phyloP scores from a whole-genome alignment of 2,329 filamentous ascomycete genomes.

The Aspergillus nomiae region DNA sequence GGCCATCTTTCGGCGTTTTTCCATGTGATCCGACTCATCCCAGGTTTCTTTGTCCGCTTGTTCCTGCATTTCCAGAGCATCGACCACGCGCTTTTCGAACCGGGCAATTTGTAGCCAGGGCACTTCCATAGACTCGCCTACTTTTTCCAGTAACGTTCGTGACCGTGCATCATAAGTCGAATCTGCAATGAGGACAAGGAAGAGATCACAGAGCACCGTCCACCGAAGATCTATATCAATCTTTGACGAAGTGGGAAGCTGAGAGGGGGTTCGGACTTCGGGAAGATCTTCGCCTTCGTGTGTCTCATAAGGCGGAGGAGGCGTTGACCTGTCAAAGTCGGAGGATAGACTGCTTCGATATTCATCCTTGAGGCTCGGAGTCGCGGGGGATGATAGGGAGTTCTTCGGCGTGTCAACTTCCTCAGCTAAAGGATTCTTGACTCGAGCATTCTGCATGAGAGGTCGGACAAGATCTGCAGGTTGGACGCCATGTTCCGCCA shows the following conservation, averaged over 20 bases:
- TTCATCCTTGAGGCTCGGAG: conserved; percentile 26
- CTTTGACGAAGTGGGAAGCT: conserved; percentile 77
- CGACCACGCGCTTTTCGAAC: conserved; percentile 95
- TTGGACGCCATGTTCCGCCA: conserved; percentile 87
- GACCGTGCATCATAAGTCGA: conserved; percentile 90
- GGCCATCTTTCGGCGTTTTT: conserved; percentile 76
- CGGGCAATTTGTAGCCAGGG: conserved; percentile 91
- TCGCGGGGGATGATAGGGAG: conserved; percentile 40
- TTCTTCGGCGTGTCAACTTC: conserved; percentile 35
- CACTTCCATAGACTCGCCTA: conserved; percentile 78
- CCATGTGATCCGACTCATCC: conserved; percentile 96
- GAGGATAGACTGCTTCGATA: conserved; percentile 35
- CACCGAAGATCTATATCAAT: conserved; percentile 95
- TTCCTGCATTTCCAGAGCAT: conserved; percentile 97
- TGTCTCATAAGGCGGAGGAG: conserved; percentile 58
- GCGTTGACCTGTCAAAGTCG: conserved; percentile 49
- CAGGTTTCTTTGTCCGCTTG: conserved; percentile 92
- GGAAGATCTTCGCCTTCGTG: conserved; percentile 71
- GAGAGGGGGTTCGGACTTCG: conserved; percentile 77
- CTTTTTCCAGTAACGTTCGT: conserved; percentile 76
- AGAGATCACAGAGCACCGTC: conserved; percentile 95
- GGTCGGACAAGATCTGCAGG: conserved; percentile 80
- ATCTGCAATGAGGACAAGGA: conserved; percentile 94
- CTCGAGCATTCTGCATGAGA: conserved; percentile 87
- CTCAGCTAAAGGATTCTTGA: conserved; percentile 86